Base-by-base conservation (phyloP, 495 filamentous ascomycete species). In the Neurospora sp. region DNA sequence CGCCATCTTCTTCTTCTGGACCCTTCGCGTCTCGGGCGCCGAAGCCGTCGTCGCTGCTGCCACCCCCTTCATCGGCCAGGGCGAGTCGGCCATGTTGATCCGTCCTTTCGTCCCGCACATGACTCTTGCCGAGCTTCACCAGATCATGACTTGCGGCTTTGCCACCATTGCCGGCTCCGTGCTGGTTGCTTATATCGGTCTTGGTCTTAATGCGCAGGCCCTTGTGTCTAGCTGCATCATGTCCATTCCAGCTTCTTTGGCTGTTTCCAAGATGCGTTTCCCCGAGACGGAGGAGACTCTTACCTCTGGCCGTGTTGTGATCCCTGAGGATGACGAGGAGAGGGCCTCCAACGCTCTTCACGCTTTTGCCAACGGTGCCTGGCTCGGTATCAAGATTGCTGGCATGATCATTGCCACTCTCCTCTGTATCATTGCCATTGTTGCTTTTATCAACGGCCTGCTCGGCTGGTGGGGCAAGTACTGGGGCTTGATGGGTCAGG, bases 11-110 rank as follows among this genome's bases (percentile, higher is more conserved):
- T 96, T 97, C 87, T 96, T 94, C 87, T 96, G 92, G 91, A 85
- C 82, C 59, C 90, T 97, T 86, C 85, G 88, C 10, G 92, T 97
- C n/a, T 96, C 93, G n/a, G 94, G 94, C 48, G 93, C 92, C 65
- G 94, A 97, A 79, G 93, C 94, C 31, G 91, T 97, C 39, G 94
- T 97, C 38, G 94, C 94, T 39, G 92, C 94, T 59, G 94, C 94
- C n/a, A 94, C 94, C 6, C 94, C 94, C 1, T 97, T 97, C 82
- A 94, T 97, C 75, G 94, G 94, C 39, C 94, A 96, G 83, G 94
- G 94, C 74, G 94, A 97, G 85, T 94, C 92, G 9, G 94, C 92
- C 41, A 95, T 97, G 91, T 83, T 97, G 69, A 93, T 97, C 83
- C 89, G 89, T 44, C 93, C 93, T 8, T 97, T 94, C 81, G 88